These are phyloP conservation scores for Mycena epipterygia DNA, from an alignment of 768 basidiomycete genomes.

Conservation along the genomic window DNA sequence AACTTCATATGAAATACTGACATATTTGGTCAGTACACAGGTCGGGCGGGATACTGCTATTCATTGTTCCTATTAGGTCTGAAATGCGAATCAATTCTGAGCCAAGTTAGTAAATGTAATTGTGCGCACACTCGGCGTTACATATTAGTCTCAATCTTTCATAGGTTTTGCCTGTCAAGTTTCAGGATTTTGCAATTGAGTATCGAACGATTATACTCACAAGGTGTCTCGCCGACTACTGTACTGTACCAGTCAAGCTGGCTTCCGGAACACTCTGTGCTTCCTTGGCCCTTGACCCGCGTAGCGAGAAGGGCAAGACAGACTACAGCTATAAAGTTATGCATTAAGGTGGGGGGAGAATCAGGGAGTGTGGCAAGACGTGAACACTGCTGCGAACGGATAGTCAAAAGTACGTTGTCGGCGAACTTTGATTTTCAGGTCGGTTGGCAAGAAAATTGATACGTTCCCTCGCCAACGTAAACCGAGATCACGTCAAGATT, in stretches of 20 bases:
- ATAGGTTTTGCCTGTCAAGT: conserved; percentile 40
- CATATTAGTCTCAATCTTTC: conserved; percentile 45
- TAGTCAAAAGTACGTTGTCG: no score
- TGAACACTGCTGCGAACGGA: no score
- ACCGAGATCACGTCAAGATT: no score
- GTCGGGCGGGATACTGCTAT: conserved; percentile 38
- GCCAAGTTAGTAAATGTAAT: no score
- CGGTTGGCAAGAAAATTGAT: no score
- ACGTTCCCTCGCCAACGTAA: no score
- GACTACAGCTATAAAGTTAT: no score
- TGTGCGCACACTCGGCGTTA: conserved; percentile 37
- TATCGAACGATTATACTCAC: conserved; percentile 24
- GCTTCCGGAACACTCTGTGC: conserved; percentile 40
- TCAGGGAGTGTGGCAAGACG: no score
- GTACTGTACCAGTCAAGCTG: conserved; percentile 43
- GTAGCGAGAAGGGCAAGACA: neutral
- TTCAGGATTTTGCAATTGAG: no score
- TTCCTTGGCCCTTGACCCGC: neutral
- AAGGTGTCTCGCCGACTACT: conserved; percentile 44
- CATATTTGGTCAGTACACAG: conserved; percentile 41
- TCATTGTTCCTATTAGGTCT: conserved; percentile 41
- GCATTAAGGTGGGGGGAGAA: no score
- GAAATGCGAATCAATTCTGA: no score
- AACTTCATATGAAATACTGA: conserved; percentile 9
- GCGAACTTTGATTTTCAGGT: no score